Evolutionary conservation across 169 alveolate genomes (phyloP), one percentile per base, ranked within the genome.

Genomic region (Plasmodium relictum): DNA sequence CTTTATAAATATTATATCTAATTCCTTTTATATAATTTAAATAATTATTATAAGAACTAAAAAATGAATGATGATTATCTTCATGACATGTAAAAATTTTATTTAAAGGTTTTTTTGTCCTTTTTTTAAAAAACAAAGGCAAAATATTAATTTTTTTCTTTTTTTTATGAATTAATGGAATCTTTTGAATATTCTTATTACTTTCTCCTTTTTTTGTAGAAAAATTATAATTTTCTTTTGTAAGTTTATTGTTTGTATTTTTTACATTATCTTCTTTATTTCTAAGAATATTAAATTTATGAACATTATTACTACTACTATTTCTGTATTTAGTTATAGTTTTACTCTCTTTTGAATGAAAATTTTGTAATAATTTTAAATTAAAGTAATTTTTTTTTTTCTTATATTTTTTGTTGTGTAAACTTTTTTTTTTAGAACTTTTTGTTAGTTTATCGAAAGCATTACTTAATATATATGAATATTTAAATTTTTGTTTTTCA

Each of bases 21-120:
- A 72, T 86, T 2, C 92, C 92, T 45, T 86, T 86, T 18, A 69
- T 86, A 24, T 86, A 86, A 65, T 86, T 65, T 65, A 86, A 12
- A 63, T 86, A 86, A 44, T 86, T 86, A 52, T 70, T 86, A 65
- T 59, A 86, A 2, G 86, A 86, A 59, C 22, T 86, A 61, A 20
- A 86, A 14, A 54, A 66, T 1, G 54, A 9, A 14, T 14, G 14
- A 62, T 76, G 69, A 41, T 76, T 54, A 20, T 62, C 62, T 5
- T 76, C 48, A 37, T 83, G 62, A 3, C 62, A 83, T 37, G 22
- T 44, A 31, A 68, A 68, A 22, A 26, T 22, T 68, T 62, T 39
- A 41, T 14, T 12, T 14, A 62, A 44, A 7, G 24, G n/a, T 44
- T 86, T 58, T 9, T 70, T 70, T 20, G 41, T 58, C 42, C 42